phyloP scores from a whole-genome alignment of 352 stramenopile species.

The Globisporangium carolinianum region DNA sequence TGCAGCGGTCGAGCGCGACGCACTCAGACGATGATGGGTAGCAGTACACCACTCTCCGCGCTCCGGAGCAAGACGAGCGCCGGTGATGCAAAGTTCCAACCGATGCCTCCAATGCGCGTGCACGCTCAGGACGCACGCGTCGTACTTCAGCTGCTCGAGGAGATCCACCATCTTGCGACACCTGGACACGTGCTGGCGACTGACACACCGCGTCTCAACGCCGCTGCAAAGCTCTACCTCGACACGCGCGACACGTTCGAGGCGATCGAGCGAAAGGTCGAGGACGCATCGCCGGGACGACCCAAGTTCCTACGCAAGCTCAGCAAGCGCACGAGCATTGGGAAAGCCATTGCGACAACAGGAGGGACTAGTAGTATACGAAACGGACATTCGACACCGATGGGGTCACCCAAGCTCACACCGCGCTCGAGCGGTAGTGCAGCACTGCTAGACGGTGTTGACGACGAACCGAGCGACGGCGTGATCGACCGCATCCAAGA shows the following conservation, averaged over 20 bases:
- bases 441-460: not conserved
- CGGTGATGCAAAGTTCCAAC: constrained; percentile 1
- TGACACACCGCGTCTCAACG: constrained; percentile 33
- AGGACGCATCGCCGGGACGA: constrained; percentile 29
- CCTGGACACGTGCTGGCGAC: constrained; percentile 21
- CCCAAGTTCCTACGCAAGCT: constrained; percentile 51
- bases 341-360: too few species aligned
- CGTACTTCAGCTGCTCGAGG: constrained; percentile 61
- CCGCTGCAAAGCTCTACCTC: constrained; percentile 65
- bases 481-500: constrained; percentile 60
- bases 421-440: not conserved
- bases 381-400: not conserved
- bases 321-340: constrained; percentile 27
- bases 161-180: constrained; percentile 44
- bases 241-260: constrained; percentile 73
- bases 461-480: constrained; percentile 24
- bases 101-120: not conserved
- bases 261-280: constrained; percentile 46
- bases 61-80: constrained; percentile 1
- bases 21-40: constrained; percentile 6
- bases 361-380: not conserved
- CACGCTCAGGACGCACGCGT: constrained; percentile 37
- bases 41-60: constrained; percentile 1
- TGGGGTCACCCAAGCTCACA: constrained; percentile 4
- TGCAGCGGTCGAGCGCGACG: not conserved